Base-by-base conservation (phyloP, 176 grass and related monocot species). In the Dendrocalamus sinicus region DNA sequence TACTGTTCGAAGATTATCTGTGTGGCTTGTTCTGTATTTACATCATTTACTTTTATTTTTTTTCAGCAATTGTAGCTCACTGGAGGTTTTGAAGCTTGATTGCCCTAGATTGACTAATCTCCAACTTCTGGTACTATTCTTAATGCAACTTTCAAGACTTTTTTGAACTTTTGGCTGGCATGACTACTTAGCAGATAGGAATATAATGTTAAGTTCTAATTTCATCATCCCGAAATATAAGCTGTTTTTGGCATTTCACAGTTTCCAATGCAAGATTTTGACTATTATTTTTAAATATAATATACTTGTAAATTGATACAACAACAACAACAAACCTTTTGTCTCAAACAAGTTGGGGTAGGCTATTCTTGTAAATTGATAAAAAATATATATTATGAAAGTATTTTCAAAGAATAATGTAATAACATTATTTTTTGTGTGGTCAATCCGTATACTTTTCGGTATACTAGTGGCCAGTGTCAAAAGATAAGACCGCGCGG, bases 31-130 rank as follows among this genome's bases (percentile, higher is more conserved):
- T 72, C 43, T 47, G 24, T 70, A 58, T 53, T 66, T 64, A 41
- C 73, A 51, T 3, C 47, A 66, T 40, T 32, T 64, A 24, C 26
- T 83, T 83, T 0, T 83, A 15, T 22, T 73, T 68, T 47, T 47
- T 90, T 87, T 68, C 67, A 99, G 96, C 90, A 88, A 92, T 75
- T 99, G 96, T 79, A 88, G 62, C 78, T 92, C 93, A 39, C 71
- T 99, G 82, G 96, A 99, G 88, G 77, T 96, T 70, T 88, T 99
- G 86, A 99, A 90, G 84, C 96, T 99, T 67, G 82, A 96, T 88
- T 99, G 96, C 84, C 96, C 96, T 79, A 94, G 85, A 82, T 86
- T 99, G 78, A 74, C 77, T 22, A 99, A 90, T 26, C 92, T 99
- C 55, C 96, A 96, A 71, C 90, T 99, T 80, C 75, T 92, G 90